Base-by-base conservation (phyloP, 2,329 filamentous ascomycete species). In the Arthroderma sp. region DNA sequence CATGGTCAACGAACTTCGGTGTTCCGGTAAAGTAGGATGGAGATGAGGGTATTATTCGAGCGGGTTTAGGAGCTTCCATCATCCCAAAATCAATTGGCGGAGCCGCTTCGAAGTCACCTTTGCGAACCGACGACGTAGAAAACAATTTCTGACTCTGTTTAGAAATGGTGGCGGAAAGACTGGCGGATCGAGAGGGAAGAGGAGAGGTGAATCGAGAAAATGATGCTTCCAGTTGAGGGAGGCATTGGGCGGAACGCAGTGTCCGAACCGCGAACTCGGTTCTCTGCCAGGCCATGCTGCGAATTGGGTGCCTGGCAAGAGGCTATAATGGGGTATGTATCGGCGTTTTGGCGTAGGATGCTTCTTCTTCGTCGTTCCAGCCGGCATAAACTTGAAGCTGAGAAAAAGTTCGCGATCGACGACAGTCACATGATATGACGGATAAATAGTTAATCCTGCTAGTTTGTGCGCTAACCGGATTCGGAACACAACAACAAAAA, bases 21-120 rank as follows among this genome's bases (percentile, higher is more conserved):
- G 82, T 82, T 43, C 82, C 82, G 43, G 86, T 88, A 70, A 96
- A 98, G 68, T 98, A 98, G n/a, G 89, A 91, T 2, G 86, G 81
- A 32, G 88, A 94, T 28, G 75, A 74, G 15, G 91, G 91, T 32
- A 95, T 70, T 22, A 93, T 71, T 52, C 91, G 85, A 43, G 84
- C 80, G 52, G 77, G 73, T 28, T 56, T 52, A 22, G 15, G 15
- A 29, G 65, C 51, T 37, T 22, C 48, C 48, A 56, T 55, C 31
- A 53, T 42, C 15, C 29, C 32, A 46, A 62, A 58, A 48, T 68
- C 51, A 44, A 65, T 60, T 44, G 61, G 54, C 10, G 60, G 56
- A 29, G 61, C 59, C 30, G 62, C 58, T 32, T 50, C 42, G 32
- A 51, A 43, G 8, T 37, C 45, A 29, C 9, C 42, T 28, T 15